Base-by-base conservation (phyloP, 768 basidiomycete genomes). In the Austroboletus eburneus region DNA sequence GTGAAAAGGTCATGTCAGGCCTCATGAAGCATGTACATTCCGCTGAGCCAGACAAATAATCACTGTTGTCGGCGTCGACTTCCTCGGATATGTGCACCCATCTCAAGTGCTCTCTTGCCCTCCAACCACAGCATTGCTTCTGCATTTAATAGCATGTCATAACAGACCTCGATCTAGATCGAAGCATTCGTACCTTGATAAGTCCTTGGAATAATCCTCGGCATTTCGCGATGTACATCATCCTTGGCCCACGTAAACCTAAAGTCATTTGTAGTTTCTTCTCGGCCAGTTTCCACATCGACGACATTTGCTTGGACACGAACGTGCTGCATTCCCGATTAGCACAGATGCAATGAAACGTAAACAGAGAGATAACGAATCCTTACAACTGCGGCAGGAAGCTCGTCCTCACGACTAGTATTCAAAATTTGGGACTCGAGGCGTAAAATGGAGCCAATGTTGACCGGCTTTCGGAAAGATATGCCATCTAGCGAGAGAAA, bases 111-210 rank as follows among this genome's bases (percentile, higher is more conserved):
- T 5, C 89, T 72, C 48, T 77, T 79, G 0, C 84, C 88, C 62
- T 91, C 89, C 20, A 92, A 67, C 83, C 87, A 92, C 21, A 81
- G 65, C 88, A 93, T 92, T 6, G 86, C 82, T 62, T 91, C 91
- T 83, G 66, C 29, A 12, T 34, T 50, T 46, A 34, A 53, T 27
- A 56, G 24, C 22, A 38, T 42, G 43, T 43, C 18, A 33, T 9
- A 16, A 45, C 10, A 32, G 9, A 21, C 8, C 27, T 12, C 27
- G 12, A 27, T 27, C 12, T 27, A n/a, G 27, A 27, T 27, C 12
- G 12, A 17, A 43, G 7, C 7, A 14, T 5, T 32, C 51, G 35
- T 50, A 81, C 84, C 85, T 72, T 77, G 70, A 60, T 88, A 89
- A 0, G 85, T 87, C 60, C 73, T 77, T 1, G 85, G 85, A 8